Percentiles rank a stretch among this genome's conserved stretches.
Conservation (phyloP, 345 rosid species). For the Aquilaria yunnanensis region DNA sequence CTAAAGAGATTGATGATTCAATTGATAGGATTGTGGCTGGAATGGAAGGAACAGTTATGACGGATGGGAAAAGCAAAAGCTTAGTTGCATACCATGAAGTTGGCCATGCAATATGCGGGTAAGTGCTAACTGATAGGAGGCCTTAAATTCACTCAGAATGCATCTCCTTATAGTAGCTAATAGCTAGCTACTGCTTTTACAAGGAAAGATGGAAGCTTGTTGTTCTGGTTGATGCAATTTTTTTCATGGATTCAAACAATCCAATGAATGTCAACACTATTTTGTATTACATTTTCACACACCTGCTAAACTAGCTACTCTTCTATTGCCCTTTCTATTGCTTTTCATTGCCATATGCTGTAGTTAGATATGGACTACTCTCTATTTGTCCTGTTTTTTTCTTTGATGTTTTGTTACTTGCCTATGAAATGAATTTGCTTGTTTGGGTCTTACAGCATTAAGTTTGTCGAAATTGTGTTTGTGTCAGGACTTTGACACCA, state of each 20-base stretch:
- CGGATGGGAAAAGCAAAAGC: conserved; percentile 95
- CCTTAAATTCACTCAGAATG: background rate
- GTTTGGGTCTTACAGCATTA: no score
- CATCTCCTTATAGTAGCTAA: background rate
- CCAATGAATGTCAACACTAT: no score
- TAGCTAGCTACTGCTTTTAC: no score
- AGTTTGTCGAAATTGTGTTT: background rate
- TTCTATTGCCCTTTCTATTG: no score
- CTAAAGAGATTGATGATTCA: conserved; percentile 94
- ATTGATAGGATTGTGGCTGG: conserved; percentile 98
- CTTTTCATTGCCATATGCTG: no score
- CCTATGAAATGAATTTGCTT: background rate
- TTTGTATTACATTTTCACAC: no score
- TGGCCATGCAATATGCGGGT: conserved; percentile 97
- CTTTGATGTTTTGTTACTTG: background rate
- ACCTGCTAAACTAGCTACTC: no score
- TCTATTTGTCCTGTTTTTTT: no score
- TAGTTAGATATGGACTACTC: no score
- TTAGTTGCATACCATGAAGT: conserved; percentile 98
- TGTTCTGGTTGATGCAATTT: no score
- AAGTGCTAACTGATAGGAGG: conserved; percentile 10
- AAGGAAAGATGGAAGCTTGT: no score
- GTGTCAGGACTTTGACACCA: conserved; percentile 81
- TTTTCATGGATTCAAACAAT: no score
- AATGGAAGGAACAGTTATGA: conserved; percentile 99